Evolutionary conservation across 257 asterid genomes (phyloP).

Genomic region (Solanum bukasovii): DNA sequence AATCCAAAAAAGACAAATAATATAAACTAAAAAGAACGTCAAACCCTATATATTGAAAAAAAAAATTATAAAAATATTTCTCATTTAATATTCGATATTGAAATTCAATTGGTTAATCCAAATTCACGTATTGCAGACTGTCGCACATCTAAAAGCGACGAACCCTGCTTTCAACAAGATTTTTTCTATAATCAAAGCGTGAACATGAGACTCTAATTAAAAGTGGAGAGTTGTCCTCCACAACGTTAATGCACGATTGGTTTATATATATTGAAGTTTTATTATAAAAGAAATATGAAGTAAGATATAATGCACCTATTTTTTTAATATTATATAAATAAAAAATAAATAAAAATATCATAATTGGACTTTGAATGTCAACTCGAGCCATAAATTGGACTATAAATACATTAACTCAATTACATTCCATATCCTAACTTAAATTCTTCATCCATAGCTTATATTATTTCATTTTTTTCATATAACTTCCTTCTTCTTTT

Average conservation of each 20-base stretch:
- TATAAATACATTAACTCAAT: background rate
- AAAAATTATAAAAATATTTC: background rate
- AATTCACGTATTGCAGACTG: background rate
- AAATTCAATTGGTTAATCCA: accelerated
- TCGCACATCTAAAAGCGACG: accelerated
- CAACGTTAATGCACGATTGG: background rate
- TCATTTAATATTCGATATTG: background rate
- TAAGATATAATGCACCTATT: background rate
- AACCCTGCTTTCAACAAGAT: accelerated
- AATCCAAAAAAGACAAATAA: background rate
- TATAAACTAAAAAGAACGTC: background rate
- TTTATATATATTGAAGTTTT: background rate
- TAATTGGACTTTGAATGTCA: background rate
- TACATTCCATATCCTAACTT: background rate
- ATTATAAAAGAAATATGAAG: background rate
- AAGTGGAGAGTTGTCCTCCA: background rate
- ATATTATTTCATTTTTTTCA: background rate
- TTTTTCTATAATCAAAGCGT: accelerated
- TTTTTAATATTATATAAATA: background rate
- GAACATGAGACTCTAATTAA: background rate
- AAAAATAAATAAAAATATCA: background rate
- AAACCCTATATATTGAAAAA: background rate
- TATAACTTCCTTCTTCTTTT: background rate
- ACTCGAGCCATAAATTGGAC: background rate
- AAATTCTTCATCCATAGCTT: background rate